These are phyloP conservation scores for Ustilago xerochloae DNA, from an alignment of 1,284 basidiomycete species.

Conservation along the genomic window DNA sequence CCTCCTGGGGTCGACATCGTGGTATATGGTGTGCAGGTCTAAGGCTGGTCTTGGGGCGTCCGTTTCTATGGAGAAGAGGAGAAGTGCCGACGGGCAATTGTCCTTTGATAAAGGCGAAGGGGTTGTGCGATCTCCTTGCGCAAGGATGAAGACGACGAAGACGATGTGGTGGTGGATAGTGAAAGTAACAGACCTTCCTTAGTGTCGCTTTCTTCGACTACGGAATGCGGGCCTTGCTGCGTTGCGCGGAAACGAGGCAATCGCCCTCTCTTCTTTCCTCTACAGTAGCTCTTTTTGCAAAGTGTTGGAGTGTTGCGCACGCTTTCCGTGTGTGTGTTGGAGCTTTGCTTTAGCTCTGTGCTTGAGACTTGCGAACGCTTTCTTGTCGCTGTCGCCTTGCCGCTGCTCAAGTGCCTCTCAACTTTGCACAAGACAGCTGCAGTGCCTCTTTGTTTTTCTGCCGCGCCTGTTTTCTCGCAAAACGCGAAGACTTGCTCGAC, in stretches of 20 bases:
- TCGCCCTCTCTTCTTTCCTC: background rate
- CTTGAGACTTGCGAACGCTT: background rate
- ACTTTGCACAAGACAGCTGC: slow-evolving; percentile 19
- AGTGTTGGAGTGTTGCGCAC: slow-evolving; percentile 17
- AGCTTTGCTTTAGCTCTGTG: too few species aligned
- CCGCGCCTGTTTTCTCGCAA: background rate
- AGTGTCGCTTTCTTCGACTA: background rate
- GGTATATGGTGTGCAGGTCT: background rate
- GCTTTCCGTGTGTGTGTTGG: too few species aligned
- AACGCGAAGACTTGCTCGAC: slow-evolving; percentile 19
- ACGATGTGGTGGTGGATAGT: slow-evolving; percentile 1
- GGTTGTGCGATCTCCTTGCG: background rate
- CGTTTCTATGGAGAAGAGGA: background rate
- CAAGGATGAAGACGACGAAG: too few species aligned
- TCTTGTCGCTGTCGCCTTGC: background rate
- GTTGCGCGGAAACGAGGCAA: background rate
- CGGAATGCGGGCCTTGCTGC: background rate
- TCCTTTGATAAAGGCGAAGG: background rate
- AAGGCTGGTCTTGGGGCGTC: background rate
- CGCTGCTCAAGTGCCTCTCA: slow-evolving; percentile 14
- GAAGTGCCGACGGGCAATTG: background rate
- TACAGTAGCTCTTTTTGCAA: too few species aligned
- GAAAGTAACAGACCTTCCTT: background rate
- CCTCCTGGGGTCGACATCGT: slow-evolving; percentile 50
- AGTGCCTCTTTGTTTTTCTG: slow-evolving; percentile 17